Evolutionary conservation across 2,329 filamentous ascomycete species (phyloP), one percentile per base, ranked within the genome.

Genomic region (Chaetomium sp.): DNA sequence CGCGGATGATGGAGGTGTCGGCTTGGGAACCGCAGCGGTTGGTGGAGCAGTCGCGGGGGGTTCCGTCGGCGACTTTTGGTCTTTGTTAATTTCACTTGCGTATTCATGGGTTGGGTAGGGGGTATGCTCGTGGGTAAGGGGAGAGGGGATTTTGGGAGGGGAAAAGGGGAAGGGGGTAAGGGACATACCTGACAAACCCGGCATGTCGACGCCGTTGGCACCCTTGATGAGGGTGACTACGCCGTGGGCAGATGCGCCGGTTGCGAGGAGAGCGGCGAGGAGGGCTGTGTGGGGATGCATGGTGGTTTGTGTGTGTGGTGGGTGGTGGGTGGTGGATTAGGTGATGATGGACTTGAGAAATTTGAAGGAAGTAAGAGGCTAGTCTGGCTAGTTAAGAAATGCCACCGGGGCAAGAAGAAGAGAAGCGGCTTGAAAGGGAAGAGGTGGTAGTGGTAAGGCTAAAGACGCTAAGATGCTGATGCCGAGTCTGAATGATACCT

Each of bases 1-100:
- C 70, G 40, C 84, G 80, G 70, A 87, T 86, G 74, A 87, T 86
- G 68, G 84, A 76, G n/a, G 85, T 87, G 66, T 88, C 85, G 57
- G 79, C 81, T 68, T 87, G 79, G n/a, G 84, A 78, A 56, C 84
- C 85, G 66, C 83, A 87, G 46, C 68, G 60, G 62, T 84, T 81
- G 64, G 73, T 74, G 50, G 79, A 74, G 69, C 84, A 87, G 71
- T 87, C 83, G 65, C 85, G 82, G 50, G 84, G 85, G 59, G 84
- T 87, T 64, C 83, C 84, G 59, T 87, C 84, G 47, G 75, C 74
- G 61, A 86, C 58, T n/a, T n/a, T n/a, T n/a, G n/a, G n/a, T n/a
- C n/a, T n/a, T n/a, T n/a, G n/a, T n/a, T n/a, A n/a, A n/a, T n/a
- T n/a, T n/a, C n/a, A n/a, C n/a, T n/a, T n/a, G n/a, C n/a, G n/a